These are phyloP conservation scores for Lunasporangiospora selenospora DNA, from an alignment of 192 early-diverging fungal species.

Conservation along the genomic window DNA sequence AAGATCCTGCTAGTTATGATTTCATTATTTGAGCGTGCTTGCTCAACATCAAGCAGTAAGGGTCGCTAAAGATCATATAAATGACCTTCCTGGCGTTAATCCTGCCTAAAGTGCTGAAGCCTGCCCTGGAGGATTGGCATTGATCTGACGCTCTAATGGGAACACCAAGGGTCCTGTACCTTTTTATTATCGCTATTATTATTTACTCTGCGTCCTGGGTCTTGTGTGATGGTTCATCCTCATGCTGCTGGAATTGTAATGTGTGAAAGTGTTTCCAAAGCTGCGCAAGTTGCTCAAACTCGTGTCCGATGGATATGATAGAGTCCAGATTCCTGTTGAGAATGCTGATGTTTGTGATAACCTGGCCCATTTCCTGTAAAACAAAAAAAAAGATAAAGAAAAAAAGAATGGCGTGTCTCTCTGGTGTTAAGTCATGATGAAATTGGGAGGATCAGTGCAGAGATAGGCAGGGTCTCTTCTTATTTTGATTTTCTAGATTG, in stretches of 20 bases:
- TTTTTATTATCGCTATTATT: too few species aligned
- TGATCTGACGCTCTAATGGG: too few species aligned
- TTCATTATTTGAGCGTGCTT: not conserved
- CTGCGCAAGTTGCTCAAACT: conserved; percentile 56
- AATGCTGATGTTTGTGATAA: conserved; percentile 52
- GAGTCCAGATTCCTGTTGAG: conserved; percentile 61
- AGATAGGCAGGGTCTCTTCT: not conserved
- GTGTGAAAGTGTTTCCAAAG: conserved; percentile 59
- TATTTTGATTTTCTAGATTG: not conserved
- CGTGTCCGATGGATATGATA: conserved; percentile 56
- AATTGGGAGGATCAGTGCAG: not conserved
- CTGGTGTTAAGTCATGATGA: too few species aligned
- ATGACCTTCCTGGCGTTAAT: too few species aligned
- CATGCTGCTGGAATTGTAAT: conserved; percentile 13
- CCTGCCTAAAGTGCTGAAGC: too few species aligned
- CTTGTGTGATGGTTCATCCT: too few species aligned
- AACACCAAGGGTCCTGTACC: too few species aligned
- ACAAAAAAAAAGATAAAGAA: not conserved
- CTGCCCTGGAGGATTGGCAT: too few species aligned
- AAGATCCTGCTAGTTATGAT: not conserved
- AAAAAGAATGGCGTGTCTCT: not conserved
- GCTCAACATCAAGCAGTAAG: too few species aligned
- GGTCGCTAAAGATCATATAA: too few species aligned
- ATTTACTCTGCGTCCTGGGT: too few species aligned
- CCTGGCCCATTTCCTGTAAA: conserved; percentile 51